Evolutionary conservation across 1,139 yeast genomes (phyloP), one percentile per base, ranked within the genome.

Genomic region (Meyerozyma sp.): DNA sequence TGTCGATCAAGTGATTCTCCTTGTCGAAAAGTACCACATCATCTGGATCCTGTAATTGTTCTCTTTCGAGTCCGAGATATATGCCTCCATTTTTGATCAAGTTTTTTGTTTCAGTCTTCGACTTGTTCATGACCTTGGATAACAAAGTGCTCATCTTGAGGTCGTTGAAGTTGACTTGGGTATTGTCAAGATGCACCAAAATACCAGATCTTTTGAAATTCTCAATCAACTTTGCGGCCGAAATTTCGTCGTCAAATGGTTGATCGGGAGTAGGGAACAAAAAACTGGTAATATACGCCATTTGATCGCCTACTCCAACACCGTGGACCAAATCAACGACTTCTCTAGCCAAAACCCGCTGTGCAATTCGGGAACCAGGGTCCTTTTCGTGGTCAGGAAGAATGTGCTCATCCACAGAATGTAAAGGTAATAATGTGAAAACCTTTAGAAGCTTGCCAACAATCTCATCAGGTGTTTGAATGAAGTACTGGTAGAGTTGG

Each of bases 301-400:
- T 84, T 43, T 79, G 75, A 28, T 75, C 73, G 3, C 95, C 95
- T 5, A 76, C 71, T 0, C 93, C 94, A 9, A 71, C 71, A 0
- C 98, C 98, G 62, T 90, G 97, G 32, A 93, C 75, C 56, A 93
- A 70, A 54, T 88, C 95, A 5, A 93, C 85, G 39, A 91, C 86
- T 58, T 93, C 97, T 39, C 79, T 66, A 0, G 98, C 98, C 40
- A 93, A 71, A 0, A 82, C 62, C 40, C 81, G 69, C 63, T 93
- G 98, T 0, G 93, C 98, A 26, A 70, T 52, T 47, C 96, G 75
- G 35, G 65, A 55, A 0, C 84, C 81, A 11, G 93, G 91, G 47
- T 80, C 78, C 25, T 63, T 47, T 3, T 56, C 52, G 54, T 91
- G 97, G 27, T 65, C 57, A 1, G 55, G 60, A 49, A 84, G 59